Evolutionary conservation across 495 filamentous ascomycete genomes (phyloP).

Genomic region (Lepraria neglecta): DNA sequence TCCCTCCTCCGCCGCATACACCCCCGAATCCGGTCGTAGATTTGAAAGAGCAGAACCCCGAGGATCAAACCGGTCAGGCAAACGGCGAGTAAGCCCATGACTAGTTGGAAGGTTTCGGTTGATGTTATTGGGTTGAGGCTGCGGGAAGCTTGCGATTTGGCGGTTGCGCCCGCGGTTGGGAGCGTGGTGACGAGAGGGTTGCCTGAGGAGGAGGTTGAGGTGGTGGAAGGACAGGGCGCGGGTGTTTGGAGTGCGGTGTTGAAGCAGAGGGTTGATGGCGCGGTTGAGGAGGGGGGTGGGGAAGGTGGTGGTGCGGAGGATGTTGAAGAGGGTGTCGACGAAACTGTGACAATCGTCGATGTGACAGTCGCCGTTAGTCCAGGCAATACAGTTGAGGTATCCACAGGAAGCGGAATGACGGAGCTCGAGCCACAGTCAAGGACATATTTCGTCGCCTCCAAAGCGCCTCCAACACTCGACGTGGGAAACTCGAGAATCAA

Average conservation of each 20-base stretch:
- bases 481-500: not conserved
- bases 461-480: not conserved
- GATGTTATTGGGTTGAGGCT: too few species aligned
- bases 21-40: not conserved
- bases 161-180: not conserved
- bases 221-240: not conserved
- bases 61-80: not conserved
- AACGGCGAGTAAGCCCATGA: not conserved
- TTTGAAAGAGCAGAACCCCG: not conserved
- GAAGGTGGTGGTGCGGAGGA: not conserved
- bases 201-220: not conserved
- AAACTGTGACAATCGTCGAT: not conserved
- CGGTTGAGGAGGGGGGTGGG: not conserved
- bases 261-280: constrained; percentile 18
- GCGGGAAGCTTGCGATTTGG: constrained; percentile 3
- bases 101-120: not conserved
- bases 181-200: not conserved
- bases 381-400: not conserved
- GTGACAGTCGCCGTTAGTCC: not conserved
- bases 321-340: not conserved
- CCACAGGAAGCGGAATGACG: not conserved
- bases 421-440: not conserved
- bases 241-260: constrained; percentile 15
- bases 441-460: not conserved
- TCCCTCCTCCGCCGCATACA: too few species aligned